Evolutionary conservation across 2,329 filamentous ascomycete species (phyloP), one percentile per base, ranked within the genome.

Genomic region (Phaeosphaeriaceae sp.): DNA sequence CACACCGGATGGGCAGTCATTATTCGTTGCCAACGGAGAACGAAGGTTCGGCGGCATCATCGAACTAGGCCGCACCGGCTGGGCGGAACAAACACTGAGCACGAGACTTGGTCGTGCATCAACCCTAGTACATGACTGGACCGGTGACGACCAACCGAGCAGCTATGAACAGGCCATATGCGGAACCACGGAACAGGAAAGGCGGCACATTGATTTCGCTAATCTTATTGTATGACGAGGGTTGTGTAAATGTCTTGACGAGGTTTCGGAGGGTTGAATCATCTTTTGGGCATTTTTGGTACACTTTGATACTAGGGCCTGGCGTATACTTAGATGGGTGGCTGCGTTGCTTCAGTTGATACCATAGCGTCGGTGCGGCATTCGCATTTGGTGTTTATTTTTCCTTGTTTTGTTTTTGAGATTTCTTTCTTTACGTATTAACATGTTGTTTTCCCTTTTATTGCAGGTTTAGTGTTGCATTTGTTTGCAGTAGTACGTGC

Each of bases 11-110:
- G 89, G 88, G 0, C 80, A 83, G 46, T 83, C 87, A 46, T 71
- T 93, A n/a, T 81, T 85, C 43, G 77, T 90, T 2, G 81, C 89
- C 8, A 89, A 88, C 61, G 82, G 81, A 40, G 89, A 92, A 61
- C 72, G 71, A 30, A 75, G 78, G 45, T 83, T 88, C 30, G 89
- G 89, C 29, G 89, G 89, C 1, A 70, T 91, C 26, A 70, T 89
- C 60, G 81, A 86, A 63, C 77, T 88, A 37, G 83, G 86, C 58
- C 79, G 83, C 26, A 57, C 62, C 6, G 64, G 63, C 4, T 70
- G 65, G 63, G 64, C 63, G 1, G 61, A 66, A 20, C 34, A 29
- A 46, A 9, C 37, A 42, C 21, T 46, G 46, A 11, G 48, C 46
- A 20, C 42, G 50, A 23, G 37, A 23, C 35, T 43, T 33, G 18